phyloP scores from a whole-genome alignment of 306 rosid species.

The Vigna hirtella region DNA sequence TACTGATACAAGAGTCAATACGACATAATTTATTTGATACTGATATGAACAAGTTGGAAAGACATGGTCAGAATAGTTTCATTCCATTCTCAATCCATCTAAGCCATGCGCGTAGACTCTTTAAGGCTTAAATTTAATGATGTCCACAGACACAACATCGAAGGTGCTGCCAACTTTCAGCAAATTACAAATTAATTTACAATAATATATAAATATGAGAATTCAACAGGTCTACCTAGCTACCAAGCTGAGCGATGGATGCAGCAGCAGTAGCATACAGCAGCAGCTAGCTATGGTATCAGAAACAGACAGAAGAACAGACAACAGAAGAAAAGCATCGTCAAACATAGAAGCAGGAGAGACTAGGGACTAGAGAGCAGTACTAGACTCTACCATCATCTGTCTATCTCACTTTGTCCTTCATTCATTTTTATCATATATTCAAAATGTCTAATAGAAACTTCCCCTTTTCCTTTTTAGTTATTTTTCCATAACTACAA shows the following conservation, averaged over 20 bases:
- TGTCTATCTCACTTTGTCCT: conserved; percentile 36
- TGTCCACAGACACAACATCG: conserved; percentile 13
- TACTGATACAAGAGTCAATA: neutral
- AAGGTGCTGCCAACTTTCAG: conserved; percentile 31
- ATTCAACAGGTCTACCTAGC: neutral
- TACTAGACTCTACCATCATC: neutral
- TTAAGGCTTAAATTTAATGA: neutral
- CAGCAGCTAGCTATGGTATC: conserved; percentile 16
- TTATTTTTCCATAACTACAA: neutral
- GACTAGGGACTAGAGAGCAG: conserved; percentile 56
- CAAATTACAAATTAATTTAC: too few species aligned
- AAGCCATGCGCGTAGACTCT: conserved; percentile 17
- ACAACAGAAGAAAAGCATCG: conserved; percentile 37
- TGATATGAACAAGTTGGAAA: neutral
- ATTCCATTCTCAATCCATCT: conserved; percentile 26
- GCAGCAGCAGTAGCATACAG: conserved; percentile 25
- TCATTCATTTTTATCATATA: conserved; percentile 4
- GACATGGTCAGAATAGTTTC: conserved; percentile 14
- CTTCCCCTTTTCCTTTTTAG: neutral
- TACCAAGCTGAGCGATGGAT: conserved; percentile 11
- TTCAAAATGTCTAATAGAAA: neutral
- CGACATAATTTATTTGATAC: neutral
- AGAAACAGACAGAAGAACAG: conserved; percentile 42
- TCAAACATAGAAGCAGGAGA: conserved; percentile 51
- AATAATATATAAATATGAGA: too few species aligned